Evolutionary conservation across 1,284 basidiomycete species (phyloP), one percentile per base, ranked within the genome.

Genomic region (Puccinia horiana): DNA sequence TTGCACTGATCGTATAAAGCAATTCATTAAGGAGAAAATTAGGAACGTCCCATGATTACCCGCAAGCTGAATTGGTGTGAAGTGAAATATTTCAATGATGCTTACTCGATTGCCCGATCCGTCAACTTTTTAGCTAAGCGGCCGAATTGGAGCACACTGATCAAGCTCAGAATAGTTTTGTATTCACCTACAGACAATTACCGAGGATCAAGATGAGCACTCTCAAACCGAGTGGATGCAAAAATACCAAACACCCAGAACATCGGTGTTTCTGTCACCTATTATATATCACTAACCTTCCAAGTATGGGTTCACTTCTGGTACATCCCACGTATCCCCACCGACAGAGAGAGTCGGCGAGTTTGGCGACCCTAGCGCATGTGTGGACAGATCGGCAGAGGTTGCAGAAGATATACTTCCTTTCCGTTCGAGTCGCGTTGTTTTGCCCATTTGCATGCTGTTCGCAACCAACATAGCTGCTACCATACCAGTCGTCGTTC

Each of bases 131-230:
- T 99, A n/a, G 97, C 97, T 26, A 93, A 89, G 88, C 95, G 95
- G 32, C 94, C 94, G 84, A 93, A 91, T 18, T 92, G 92, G 26
- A 97, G 90, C 5, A 97, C 93, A 20, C 93, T 93, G 70, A 97
- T 93, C 69, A 99, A 92, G 85, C 97, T 95, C 63, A 99, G 88
- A 83, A 99, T 98, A 2, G 92, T 94, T 88, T 98, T 98, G 89
- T 98, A 99, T 86, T 99, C 96, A 73, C 96, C 96, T 92, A 85
- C 14, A 20, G 14, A 3, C 14, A 56, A 85, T 58, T 88, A 86
- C 16, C 86, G 85, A 54, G 87, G 86, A 29, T 86, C 84, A 20
- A 85, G 85, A 81, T 87, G 86, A 67, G 61, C n/a, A 58, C 11
- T 65, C 18, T 44, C 44, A 49, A 29, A 49, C 5, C n/a, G n/a